Conservation (phyloP, 140 eudicot species). For the Stevia rebaudiana region DNA sequence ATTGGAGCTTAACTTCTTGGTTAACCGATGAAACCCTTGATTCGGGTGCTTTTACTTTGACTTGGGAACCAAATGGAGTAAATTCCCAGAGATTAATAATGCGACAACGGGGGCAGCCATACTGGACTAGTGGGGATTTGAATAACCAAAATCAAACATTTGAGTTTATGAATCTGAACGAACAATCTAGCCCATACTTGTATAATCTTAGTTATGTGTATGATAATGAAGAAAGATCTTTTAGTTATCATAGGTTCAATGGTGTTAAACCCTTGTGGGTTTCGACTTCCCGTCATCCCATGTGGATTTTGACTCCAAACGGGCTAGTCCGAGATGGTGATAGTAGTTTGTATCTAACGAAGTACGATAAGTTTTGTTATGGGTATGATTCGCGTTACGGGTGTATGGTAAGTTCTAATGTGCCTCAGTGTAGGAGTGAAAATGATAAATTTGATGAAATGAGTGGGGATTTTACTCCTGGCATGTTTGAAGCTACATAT, state of each 20-base stretch:
- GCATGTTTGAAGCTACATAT: neutral
- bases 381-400: constrained; percentile 31
- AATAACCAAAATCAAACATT: constrained; percentile 4
- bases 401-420: constrained; percentile 21
- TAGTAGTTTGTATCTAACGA: no score
- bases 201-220: constrained; percentile 25
- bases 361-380: constrained; percentile 22
- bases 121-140: constrained; percentile 30
- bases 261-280: constrained; percentile 25
- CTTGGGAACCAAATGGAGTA: constrained; percentile 20
- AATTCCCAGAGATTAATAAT: constrained; percentile 21
- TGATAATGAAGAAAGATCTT: constrained; percentile 22
- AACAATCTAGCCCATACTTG: constrained; percentile 3
- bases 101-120: constrained; percentile 13
- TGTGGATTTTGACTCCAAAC: constrained; percentile 23
- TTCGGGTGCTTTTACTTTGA: constrained; percentile 32
- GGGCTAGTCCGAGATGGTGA: constrained; percentile 22
- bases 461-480: constrained; percentile 18
- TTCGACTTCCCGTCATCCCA: constrained; percentile 26
- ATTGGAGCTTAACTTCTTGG: constrained; percentile 46
- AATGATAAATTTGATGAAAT: constrained; percentile 12
- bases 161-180: constrained; percentile 10
- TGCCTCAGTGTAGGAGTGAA: constrained; percentile 26
- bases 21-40: constrained; percentile 23
- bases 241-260: constrained; percentile 7